These are phyloP conservation scores for Teunomyces funiuensis DNA, from an alignment of 805 yeast species.

Conservation along the genomic window DNA sequence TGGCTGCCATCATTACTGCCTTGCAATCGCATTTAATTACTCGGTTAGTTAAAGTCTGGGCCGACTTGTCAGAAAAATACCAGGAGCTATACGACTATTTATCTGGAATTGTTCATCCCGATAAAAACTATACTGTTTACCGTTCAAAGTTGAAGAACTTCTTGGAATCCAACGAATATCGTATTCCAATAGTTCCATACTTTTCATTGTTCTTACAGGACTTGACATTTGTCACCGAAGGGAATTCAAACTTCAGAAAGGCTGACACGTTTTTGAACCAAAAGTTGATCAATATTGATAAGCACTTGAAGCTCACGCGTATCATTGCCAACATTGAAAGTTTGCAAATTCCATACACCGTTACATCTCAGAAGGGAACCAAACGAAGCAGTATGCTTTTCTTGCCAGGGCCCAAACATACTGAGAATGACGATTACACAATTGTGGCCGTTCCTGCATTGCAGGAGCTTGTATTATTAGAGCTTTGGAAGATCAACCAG, in stretches of 20 bases:
- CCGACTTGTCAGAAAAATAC: constrained; percentile 56
- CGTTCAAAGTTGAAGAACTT: constrained; percentile 60
- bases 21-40: constrained; percentile 72
- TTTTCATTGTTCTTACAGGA: constrained; percentile 74
- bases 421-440: constrained; percentile 32
- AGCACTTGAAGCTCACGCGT: constrained; percentile 64
- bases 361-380: constrained; percentile 19
- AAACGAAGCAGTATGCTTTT: constrained; percentile 26
- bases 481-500: constrained; percentile 69
- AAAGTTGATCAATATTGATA: constrained; percentile 70
- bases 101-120: constrained; percentile 69
- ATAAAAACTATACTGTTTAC: constrained; percentile 69
- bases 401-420: constrained; percentile 13
- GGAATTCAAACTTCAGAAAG: constrained; percentile 68
- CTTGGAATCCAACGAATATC: constrained; percentile 47
- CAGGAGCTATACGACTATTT: constrained; percentile 61
- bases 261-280: constrained; percentile 57
- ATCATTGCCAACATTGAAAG: constrained; percentile 66
- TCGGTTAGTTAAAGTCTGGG: constrained; percentile 62
- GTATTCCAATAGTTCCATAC: constrained; percentile 73
- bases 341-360: constrained; percentile 60
- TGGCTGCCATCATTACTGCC: constrained; percentile 77
- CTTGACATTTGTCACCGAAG: constrained; percentile 77
- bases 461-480: constrained; percentile 62
- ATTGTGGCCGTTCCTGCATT: constrained; percentile 43